Evolutionary conservation across 2,329 filamentous ascomycete species (phyloP).

Genomic region (Metarhizium brunneum): DNA sequence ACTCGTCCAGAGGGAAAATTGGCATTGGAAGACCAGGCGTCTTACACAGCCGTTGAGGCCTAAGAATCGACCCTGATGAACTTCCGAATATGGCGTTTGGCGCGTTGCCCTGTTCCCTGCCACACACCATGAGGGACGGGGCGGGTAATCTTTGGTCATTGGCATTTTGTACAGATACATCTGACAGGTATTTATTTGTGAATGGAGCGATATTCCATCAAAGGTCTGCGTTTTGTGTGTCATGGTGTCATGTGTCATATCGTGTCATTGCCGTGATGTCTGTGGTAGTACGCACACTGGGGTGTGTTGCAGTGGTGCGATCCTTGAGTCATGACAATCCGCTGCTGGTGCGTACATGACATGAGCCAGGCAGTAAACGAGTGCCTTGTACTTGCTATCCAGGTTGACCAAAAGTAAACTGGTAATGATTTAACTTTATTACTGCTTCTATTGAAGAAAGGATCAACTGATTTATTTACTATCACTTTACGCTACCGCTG

Average conservation of each 20-base stretch:
- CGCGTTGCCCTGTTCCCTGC: not conserved
- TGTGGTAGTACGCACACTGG: no score
- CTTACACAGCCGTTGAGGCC: not conserved
- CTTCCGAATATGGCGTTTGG: conserved; percentile 1
- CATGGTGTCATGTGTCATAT: not conserved
- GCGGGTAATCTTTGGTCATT: not conserved
- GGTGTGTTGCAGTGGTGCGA: no score
- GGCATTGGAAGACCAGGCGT: not conserved
- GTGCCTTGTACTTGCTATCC: no score
- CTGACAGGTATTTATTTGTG: not conserved
- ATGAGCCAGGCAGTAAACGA: no score
- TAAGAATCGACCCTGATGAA: not conserved
- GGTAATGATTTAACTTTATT: no score
- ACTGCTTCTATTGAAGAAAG: no score
- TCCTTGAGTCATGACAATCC: no score
- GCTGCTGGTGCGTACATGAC: no score
- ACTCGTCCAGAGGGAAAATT: not conserved
- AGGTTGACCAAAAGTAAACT: no score
- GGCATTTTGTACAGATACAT: conserved; percentile 4
- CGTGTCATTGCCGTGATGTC: no score
- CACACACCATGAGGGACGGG: not conserved
- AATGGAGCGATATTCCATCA: not conserved
- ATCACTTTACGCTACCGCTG: no score
- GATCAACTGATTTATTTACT: no score
- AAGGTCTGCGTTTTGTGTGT: not conserved